phyloP scores from a whole-genome alignment of 1,139 yeast genomes.

The Yarrowia galli region DNA sequence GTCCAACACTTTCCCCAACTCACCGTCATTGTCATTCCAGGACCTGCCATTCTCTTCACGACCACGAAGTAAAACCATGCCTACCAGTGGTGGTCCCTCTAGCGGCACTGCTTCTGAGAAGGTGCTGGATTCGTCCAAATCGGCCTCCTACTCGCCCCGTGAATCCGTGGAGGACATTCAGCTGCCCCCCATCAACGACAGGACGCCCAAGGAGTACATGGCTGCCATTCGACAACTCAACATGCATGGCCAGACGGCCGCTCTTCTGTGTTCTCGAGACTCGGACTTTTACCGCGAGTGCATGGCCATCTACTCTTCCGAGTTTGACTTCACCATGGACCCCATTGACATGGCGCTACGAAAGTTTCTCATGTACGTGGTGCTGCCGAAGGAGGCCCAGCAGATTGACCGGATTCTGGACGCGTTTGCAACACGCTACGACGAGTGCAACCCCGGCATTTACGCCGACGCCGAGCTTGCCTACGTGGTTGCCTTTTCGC shows the following conservation, averaged over 20 bases:
- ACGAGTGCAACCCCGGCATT: slow-evolving; percentile 53
- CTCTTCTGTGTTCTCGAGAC: slow-evolving; percentile 53
- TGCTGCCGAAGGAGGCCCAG: slow-evolving; percentile 71
- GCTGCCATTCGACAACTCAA: slow-evolving; percentile 6
- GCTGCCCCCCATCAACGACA: slow-evolving; percentile 19
- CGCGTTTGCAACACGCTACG: slow-evolving; percentile 60
- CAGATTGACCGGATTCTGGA: slow-evolving; percentile 71
- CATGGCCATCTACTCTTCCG: slow-evolving; percentile 52
- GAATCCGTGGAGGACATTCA: slow-evolving; percentile 32
- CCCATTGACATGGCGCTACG: slow-evolving; percentile 71
- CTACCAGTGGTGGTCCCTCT: slow-evolving; percentile 2
- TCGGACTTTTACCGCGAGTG: slow-evolving; percentile 52
- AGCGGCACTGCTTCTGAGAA: background rate
- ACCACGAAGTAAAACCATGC: slow-evolving; percentile 25
- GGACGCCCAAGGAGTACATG: slow-evolving; percentile 30
- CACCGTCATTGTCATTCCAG: slow-evolving; percentile 27
- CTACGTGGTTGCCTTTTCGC: slow-evolving; percentile 64
- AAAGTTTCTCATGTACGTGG: slow-evolving; percentile 61
- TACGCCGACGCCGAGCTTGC: slow-evolving; percentile 58
- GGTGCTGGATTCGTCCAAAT: slow-evolving; percentile 30
- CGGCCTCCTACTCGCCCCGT: slow-evolving; percentile 30
- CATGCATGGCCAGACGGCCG: slow-evolving; percentile 50
- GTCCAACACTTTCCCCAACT: slow-evolving; percentile 5
- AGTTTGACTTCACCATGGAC: slow-evolving; percentile 58
- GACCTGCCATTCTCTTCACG: slow-evolving; percentile 17